Percentiles rank a stretch among this genome's conserved stretches.
These are phyloP conservation scores for Dictyophora rubrovolvata DNA, from an alignment of 768 basidiomycete species.

Conservation along the genomic window DNA sequence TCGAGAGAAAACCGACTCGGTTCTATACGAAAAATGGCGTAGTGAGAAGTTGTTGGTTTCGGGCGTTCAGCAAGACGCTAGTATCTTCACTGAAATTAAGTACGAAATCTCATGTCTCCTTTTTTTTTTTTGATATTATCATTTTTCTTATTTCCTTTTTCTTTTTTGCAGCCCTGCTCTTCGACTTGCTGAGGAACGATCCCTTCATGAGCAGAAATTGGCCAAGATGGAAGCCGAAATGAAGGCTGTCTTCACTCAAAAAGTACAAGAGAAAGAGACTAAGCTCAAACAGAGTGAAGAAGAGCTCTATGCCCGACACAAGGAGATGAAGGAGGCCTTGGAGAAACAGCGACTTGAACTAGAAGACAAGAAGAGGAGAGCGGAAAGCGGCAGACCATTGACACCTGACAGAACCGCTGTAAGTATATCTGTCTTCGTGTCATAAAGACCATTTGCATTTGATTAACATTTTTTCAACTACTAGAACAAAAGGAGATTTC, in stretches of 20 bases:
- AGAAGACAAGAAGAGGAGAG: slow-evolving; percentile 96
- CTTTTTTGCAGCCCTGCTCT: slow-evolving; percentile 70
- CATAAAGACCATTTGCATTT: slow-evolving; percentile 9
- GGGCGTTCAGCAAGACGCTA: slow-evolving; percentile 96
- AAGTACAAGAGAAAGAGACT: slow-evolving; percentile 98
- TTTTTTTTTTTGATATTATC: background rate
- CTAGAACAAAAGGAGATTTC: slow-evolving; percentile 65
- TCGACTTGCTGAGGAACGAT: slow-evolving; percentile 91
- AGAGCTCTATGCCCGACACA: slow-evolving; percentile 95
- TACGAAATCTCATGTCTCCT: slow-evolving; percentile 32
- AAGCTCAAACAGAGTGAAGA: slow-evolving; percentile 99
- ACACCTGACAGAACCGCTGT: slow-evolving; percentile 85
- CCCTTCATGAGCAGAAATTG: slow-evolving; percentile 93
- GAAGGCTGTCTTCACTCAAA: slow-evolving; percentile 99
- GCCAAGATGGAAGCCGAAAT: slow-evolving; percentile 99
- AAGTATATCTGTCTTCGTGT: slow-evolving; percentile 23
- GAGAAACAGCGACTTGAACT: slow-evolving; percentile 94
- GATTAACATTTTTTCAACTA: slow-evolving; percentile 28
- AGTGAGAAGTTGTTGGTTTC: slow-evolving; percentile 92
- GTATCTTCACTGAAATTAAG: slow-evolving; percentile 99
- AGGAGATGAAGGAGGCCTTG: slow-evolving; percentile 99
- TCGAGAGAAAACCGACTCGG: slow-evolving; percentile 91
- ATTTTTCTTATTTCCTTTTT: background rate
- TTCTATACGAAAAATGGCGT: slow-evolving; percentile 97
- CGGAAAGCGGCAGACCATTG: slow-evolving; percentile 89